Evolutionary conservation across 306 rosid species (phyloP).

Genomic region (Cyclanthera cordifolia): DNA sequence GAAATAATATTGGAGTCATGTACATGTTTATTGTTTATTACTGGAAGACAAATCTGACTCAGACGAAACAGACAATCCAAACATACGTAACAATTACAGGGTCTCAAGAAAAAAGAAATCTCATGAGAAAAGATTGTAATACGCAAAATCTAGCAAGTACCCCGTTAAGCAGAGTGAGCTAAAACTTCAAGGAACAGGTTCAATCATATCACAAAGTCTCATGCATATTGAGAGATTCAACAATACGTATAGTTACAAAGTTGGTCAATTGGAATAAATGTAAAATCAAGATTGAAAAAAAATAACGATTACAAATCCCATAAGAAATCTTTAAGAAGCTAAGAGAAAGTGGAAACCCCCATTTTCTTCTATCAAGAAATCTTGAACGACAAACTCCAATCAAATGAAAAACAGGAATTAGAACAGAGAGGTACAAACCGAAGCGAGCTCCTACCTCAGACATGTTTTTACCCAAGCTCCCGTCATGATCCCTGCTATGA

Average conservation of each 20-base stretch:
- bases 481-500: slow-evolving; percentile 31
- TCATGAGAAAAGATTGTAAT: background rate
- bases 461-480: slow-evolving; percentile 43
- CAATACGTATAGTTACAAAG: background rate
- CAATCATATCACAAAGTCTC: background rate
- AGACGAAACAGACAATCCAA: background rate
- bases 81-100: background rate
- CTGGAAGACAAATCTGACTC: background rate
- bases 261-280: background rate
- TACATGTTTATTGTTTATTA: background rate
- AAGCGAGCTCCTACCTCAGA: slow-evolving; percentile 56
- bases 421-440: slow-evolving; percentile 1
- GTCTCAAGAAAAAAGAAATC: background rate
- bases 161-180: background rate
- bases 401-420: background rate
- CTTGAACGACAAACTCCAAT: background rate
- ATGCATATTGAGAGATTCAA: background rate
- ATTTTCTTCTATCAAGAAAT: background rate
- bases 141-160: background rate
- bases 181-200: background rate
- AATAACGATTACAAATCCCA: background rate
- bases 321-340: background rate
- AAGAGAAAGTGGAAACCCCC: background rate
- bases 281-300: background rate
- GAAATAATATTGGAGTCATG: too few species aligned